Evolutionary conservation across 192 early-diverging fungal genomes (phyloP).

Genomic region (Coemansia aciculifera): DNA sequence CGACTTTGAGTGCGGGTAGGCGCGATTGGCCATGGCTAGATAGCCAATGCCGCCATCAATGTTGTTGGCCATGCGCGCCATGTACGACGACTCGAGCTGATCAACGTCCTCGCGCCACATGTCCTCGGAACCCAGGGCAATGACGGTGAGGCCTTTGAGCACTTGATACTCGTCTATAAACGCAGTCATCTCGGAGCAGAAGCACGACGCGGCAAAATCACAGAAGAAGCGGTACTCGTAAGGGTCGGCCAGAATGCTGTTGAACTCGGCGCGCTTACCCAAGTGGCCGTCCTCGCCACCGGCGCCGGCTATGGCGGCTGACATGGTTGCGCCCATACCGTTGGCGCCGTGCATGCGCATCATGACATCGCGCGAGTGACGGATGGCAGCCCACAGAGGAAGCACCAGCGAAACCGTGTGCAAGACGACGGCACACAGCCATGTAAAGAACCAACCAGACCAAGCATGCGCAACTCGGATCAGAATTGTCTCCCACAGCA

Average conservation of each 20-base stretch:
- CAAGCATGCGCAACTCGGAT: constrained; percentile 14
- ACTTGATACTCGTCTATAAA: constrained; percentile 53
- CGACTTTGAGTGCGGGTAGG: constrained; percentile 16
- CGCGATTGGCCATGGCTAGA: constrained; percentile 28
- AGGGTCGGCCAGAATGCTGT: constrained; percentile 34
- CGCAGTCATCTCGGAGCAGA: constrained; percentile 51
- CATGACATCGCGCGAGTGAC: constrained; percentile 42
- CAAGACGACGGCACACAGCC: constrained; percentile 25
- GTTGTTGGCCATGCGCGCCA: constrained; percentile 28
- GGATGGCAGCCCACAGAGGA: constrained; percentile 33
- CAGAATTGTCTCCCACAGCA: constrained; percentile 37
- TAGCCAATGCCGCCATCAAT: constrained; percentile 26
- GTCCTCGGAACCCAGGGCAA: constrained; percentile 35
- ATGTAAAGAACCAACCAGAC: constrained; percentile 49
- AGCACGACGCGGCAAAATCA: constrained; percentile 53
- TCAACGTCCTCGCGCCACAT: constrained; percentile 44
- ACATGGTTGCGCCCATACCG: constrained; percentile 28
- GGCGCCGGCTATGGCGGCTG: constrained; percentile 31
- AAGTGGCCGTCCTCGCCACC: constrained; percentile 21
- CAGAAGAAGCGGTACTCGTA: constrained; percentile 52
- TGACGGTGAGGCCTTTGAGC: constrained; percentile 38
- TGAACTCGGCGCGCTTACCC: constrained; percentile 40
- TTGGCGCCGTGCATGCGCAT: constrained; percentile 39
- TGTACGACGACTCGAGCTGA: constrained; percentile 32
- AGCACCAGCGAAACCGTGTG: constrained; percentile 32